Evolutionary conservation across 129 eudicot species (phyloP).

Genomic region (Tanacetum coccineum): DNA sequence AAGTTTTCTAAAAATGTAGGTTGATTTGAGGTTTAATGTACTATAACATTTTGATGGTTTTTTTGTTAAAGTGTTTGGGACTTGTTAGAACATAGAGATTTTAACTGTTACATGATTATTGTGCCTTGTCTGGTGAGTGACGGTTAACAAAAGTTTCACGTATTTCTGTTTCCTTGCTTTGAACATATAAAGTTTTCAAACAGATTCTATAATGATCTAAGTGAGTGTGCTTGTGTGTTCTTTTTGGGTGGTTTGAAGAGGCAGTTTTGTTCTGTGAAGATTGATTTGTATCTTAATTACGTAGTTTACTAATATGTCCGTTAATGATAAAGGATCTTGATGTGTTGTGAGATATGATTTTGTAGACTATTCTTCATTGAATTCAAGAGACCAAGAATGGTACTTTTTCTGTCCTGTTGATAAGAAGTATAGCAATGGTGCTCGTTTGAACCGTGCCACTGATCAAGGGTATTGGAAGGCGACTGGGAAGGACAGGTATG

Average conservation of each 20-base stretch:
- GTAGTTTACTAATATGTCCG: neutral
- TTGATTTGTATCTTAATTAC: neutral
- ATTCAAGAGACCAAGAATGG: slow-evolving; percentile 71
- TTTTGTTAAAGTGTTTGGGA: too few species aligned
- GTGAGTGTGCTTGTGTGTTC: slow-evolving; percentile 1
- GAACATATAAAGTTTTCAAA: neutral
- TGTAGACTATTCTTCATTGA: slow-evolving; percentile 52
- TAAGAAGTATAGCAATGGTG: slow-evolving; percentile 59
- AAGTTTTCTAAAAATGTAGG: neutral
- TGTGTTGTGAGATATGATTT: slow-evolving; percentile 3
- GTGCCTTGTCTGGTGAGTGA: too few species aligned
- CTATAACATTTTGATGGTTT: too few species aligned
- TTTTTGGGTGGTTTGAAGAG: neutral
- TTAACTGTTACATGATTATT: too few species aligned
- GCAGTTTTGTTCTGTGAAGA: neutral
- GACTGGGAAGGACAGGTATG: slow-evolving; percentile 63
- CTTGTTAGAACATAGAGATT: too few species aligned
- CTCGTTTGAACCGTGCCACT: slow-evolving; percentile 73
- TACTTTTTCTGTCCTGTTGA: slow-evolving; percentile 74
- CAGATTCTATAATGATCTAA: neutral
- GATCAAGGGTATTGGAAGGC: slow-evolving; percentile 79
- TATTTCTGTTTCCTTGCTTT: neutral
- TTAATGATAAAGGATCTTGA: slow-evolving; percentile 7
- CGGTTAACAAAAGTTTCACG: neutral
- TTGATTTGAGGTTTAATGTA: neutral